These are phyloP conservation scores for Salmacisia buchloeana DNA, from an alignment of 1,284 basidiomycete genomes.

Conservation along the genomic window DNA sequence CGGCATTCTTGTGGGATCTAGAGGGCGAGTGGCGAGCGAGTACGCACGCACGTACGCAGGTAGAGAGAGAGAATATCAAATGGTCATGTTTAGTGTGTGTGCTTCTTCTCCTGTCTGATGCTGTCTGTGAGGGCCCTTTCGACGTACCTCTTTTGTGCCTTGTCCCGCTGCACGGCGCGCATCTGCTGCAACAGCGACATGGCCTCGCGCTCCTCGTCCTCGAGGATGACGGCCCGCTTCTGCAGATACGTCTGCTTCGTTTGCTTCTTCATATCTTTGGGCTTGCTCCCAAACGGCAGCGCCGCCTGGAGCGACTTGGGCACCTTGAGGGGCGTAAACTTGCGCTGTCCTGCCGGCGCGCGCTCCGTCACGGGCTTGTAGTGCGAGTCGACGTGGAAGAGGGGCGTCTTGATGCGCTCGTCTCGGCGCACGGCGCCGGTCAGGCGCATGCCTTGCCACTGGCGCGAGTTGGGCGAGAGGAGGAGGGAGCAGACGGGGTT, in stretches of 20 bases:
- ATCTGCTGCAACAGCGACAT: slow-evolving; percentile 92
- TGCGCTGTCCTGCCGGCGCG: slow-evolving; percentile 58
- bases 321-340: slow-evolving; percentile 86
- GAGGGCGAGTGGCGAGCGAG: neutral
- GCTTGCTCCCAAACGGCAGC: slow-evolving; percentile 87
- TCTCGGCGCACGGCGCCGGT: slow-evolving; percentile 86
- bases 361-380: slow-evolving; percentile 73
- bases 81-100: neutral
- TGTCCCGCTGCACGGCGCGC: slow-evolving; percentile 81
- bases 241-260: slow-evolving; percentile 59
- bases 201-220: slow-evolving; percentile 88
- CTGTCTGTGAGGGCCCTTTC: neutral
- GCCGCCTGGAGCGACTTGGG: slow-evolving; percentile 81
- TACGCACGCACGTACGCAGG: neutral
- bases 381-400: slow-evolving; percentile 69
- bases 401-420: slow-evolving; percentile 74
- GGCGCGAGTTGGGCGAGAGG: slow-evolving; percentile 34
- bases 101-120: slow-evolving; percentile 3
- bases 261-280: slow-evolving; percentile 73
- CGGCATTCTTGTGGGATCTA: slow-evolving; percentile 23
- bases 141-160: slow-evolving; percentile 48
- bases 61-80: neutral
- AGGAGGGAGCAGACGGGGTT: slow-evolving; percentile 91
- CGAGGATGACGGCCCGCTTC: slow-evolving; percentile 73
- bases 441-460: slow-evolving; percentile 73